Evolutionary conservation across 2,329 filamentous ascomycete species (phyloP), one percentile per base, ranked within the genome.

Genomic region (Ciborinia camelliae): DNA sequence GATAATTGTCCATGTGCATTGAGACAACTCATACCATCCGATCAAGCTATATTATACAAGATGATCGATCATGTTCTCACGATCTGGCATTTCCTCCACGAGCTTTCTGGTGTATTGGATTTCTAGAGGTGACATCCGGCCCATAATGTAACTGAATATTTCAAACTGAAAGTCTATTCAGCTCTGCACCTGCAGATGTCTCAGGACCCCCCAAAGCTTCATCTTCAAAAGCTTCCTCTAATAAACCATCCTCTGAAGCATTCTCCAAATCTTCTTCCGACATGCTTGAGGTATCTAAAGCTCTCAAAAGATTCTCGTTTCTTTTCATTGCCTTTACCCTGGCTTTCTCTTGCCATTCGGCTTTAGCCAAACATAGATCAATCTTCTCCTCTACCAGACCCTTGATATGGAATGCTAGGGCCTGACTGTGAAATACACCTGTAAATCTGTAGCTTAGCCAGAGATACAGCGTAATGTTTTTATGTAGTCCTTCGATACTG

Each of bases 361-460:
- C 55, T 32, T 59, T 59, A 47, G 55, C n/a, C 30, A 59, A 35
- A 26, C 41, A 59, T 23, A 47, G 9, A 66, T 76, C 70, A 73
- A 98, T 93, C 74, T 85, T 87, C 60, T 86, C 81, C 77, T 97
- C 93, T 2, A 93, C 87, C 58, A 96, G 75, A 8, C 79, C 77
- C 74, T 97, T 96, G 57, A 91, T 86, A 74, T 97, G 87, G 68
- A 90, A 89, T 0, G 91, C 92, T 51, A 97, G 81, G 0, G 81
- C 80, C 71, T 94, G 86, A 68, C 88, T 90, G 7, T 80, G 84
- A 76, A 97, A 96, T 59, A 96, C 82, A 57, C 91, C 90, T 4
- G 86, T 82, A 76, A 94, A 96, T 8, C 94, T 88, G 77, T 94
- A 98, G 71, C 90, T 94, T 20, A 99, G 81, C 95, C 95, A 99